Conservation (phyloP, 1,139 yeast genomes). For the Magnusiomyces suaveolens region DNA sequence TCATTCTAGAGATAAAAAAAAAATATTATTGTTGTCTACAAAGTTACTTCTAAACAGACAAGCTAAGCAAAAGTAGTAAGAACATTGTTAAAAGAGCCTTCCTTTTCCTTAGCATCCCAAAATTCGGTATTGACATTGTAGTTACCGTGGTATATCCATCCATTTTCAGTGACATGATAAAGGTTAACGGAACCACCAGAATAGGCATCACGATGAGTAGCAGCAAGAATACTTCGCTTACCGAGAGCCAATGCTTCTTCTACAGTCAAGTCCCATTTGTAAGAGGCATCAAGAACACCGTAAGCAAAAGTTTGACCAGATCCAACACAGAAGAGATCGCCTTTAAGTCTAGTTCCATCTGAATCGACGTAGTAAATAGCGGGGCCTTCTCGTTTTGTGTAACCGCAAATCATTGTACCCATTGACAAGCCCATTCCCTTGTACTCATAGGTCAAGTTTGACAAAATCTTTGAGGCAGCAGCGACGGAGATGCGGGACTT, state of each 20-base stretch:
- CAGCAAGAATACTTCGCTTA: conserved; percentile 91
- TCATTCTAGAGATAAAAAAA: background rate
- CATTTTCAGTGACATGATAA: conserved; percentile 84
- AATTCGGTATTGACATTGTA: conserved; percentile 83
- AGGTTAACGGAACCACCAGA: conserved; percentile 95
- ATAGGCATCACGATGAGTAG: conserved; percentile 96
- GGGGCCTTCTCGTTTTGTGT: conserved; percentile 91
- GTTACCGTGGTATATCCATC: conserved; percentile 95
- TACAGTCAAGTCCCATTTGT: conserved; percentile 78
- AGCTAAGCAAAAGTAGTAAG: conserved; percentile 28
- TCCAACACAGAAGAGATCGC: conserved; percentile 94
- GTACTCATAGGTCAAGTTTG: conserved; percentile 84
- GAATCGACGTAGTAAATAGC: conserved; percentile 93
- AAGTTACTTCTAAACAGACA: background rate
- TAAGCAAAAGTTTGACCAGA: conserved; percentile 99
- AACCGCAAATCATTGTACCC: conserved; percentile 99
- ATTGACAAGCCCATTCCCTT: conserved; percentile 97
- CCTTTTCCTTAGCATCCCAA: conserved; percentile 85
- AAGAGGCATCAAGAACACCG: conserved; percentile 90
- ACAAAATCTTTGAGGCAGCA: conserved; percentile 88
- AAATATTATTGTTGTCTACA: background rate
- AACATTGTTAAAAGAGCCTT: conserved; percentile 85
- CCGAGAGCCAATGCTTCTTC: conserved; percentile 94
- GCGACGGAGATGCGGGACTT: conserved; percentile 93
- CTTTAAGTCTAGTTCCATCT: conserved; percentile 92